Base-by-base conservation (phyloP, 495 filamentous ascomycete genomes). In the Penicillium pancosmium region DNA sequence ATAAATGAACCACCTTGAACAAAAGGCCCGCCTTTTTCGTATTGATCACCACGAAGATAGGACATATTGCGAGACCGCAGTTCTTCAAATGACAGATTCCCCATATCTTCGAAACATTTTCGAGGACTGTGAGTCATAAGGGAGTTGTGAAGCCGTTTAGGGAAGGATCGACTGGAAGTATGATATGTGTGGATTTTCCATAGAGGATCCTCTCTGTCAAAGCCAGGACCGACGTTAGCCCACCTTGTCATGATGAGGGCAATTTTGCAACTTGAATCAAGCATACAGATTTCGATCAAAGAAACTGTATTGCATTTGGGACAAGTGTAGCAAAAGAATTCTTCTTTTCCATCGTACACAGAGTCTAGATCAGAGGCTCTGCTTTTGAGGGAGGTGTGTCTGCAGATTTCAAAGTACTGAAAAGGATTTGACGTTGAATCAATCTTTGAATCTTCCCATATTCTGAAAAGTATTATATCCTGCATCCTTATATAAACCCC, bases 221-320 rank as follows among this genome's bases (percentile, higher is more conserved):
- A 1, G 6, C 54, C 31, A 47, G 25, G 41, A 3, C 54, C 54
- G 19, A 56, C 11, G n/a, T 57, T 43, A n/a, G 46, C 48, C 38
- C 55, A 46, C 35, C 55, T 57, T 51, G 55, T 57, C 35, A 50
- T 50, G 19, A 57, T 34, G 44, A 52, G 27, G 33, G 54, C 54
- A 48, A 36, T n/a, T 38, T 33, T 56, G 18, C 23, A 23, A 23
- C 23, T 23, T 23, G 54, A 56, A 18, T 15, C 54, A 23, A 48
- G 8, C 18, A 6, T 36, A 21, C 15, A 6, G 6, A 54, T 21
- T n/a, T 54, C 51, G 35, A 54, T 23, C 51, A 41, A 25, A 11
- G 36, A 19, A 12, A 41, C 35, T 41, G 51, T 54, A 43, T 54
- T 27, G 51, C 51, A 54, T 13, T 5, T n/a, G 13, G 1, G 2